Percentiles rank a stretch among this genome's conserved stretches.
These are phyloP conservation scores for Monosporascus sp. DNA, from an alignment of 2,329 filamentous ascomycete genomes.

Conservation along the genomic window DNA sequence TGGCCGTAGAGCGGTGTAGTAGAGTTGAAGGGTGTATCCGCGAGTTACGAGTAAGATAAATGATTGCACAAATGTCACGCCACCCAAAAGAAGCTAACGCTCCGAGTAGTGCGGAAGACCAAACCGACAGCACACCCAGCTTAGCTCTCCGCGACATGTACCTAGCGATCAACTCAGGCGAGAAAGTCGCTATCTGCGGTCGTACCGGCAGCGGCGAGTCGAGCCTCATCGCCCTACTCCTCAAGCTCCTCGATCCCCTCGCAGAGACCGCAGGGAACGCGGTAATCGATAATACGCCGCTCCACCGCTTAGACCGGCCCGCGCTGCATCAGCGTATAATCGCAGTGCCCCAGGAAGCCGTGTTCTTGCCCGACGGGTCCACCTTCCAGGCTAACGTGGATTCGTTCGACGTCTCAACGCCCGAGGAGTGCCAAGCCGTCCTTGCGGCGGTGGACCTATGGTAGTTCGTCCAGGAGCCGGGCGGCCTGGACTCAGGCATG, in stretches of 20 bases:
- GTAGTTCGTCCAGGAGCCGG: slow-evolving; percentile 16
- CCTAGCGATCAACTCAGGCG: slow-evolving; percentile 22
- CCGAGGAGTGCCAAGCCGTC: slow-evolving; percentile 15
- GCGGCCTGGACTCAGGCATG: slow-evolving; percentile 27
- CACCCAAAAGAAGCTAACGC: slow-evolving; percentile 1
- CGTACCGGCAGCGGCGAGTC: slow-evolving; percentile 36
- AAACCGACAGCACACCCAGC: slow-evolving; percentile 3
- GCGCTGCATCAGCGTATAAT: slow-evolving; percentile 34
- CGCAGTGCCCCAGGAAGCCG: slow-evolving; percentile 37
- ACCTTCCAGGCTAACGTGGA: slow-evolving; percentile 30
- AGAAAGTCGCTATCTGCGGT: slow-evolving; percentile 30
- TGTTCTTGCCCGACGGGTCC: slow-evolving; percentile 34
- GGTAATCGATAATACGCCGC: slow-evolving; percentile 28
- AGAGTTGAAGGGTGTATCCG: slow-evolving; percentile 18
- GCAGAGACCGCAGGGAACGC: slow-evolving; percentile 17
- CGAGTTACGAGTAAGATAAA: slow-evolving; percentile 17
- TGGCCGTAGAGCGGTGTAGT: slow-evolving; percentile 25
- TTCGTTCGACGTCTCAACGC: slow-evolving; percentile 16
- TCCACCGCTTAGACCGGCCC: slow-evolving; percentile 26
- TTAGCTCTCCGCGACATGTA: slow-evolving; percentile 24
- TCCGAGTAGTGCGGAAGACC: not conserved
- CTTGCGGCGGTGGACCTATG: slow-evolving; percentile 18
- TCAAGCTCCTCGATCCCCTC: slow-evolving; percentile 32
- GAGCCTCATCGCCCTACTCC: slow-evolving; percentile 32
- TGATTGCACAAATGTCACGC: not conserved